Conservation (phyloP, 805 yeast species). For the Ogataea trehalophila region DNA sequence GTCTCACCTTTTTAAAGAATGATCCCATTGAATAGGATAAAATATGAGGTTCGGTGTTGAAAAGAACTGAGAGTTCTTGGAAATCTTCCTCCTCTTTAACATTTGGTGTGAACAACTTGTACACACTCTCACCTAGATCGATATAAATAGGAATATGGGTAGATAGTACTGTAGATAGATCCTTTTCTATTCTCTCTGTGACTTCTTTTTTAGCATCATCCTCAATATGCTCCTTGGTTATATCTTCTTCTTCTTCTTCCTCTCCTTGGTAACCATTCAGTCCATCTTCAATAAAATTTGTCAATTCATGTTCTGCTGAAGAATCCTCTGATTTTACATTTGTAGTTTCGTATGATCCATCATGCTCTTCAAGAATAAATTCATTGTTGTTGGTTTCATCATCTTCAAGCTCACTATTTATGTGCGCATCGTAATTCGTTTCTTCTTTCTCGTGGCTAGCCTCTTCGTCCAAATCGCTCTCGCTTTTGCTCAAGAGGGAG, state of each 20-base stretch:
- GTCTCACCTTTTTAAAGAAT: conserved; percentile 9
- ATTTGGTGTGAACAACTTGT: conserved; percentile 20
- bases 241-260: too few relatives aligned
- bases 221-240: conserved; percentile 12
- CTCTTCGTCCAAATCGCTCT: neutral
- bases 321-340: conserved; percentile 1
- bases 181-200: neutral
- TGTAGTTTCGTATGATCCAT: neutral
- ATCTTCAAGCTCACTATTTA: neutral
- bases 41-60: conserved; percentile 9
- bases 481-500: neutral
- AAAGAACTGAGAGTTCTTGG: conserved; percentile 18
- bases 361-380: neutral
- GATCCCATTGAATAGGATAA: conserved; percentile 5
- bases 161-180: neutral
- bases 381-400: neutral
- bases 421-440: neutral
- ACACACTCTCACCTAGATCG: conserved; percentile 24
- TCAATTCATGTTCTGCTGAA: neutral
- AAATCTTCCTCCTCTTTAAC: conserved; percentile 22
- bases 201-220: neutral
- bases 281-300: conserved; percentile 7
- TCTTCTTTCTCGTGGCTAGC: neutral
- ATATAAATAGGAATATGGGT: conserved; percentile 23
- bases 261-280: conserved; percentile 17